Evolutionary conservation across 805 yeast species (phyloP), one percentile per base, ranked within the genome.

Genomic region (Candida maesae): DNA sequence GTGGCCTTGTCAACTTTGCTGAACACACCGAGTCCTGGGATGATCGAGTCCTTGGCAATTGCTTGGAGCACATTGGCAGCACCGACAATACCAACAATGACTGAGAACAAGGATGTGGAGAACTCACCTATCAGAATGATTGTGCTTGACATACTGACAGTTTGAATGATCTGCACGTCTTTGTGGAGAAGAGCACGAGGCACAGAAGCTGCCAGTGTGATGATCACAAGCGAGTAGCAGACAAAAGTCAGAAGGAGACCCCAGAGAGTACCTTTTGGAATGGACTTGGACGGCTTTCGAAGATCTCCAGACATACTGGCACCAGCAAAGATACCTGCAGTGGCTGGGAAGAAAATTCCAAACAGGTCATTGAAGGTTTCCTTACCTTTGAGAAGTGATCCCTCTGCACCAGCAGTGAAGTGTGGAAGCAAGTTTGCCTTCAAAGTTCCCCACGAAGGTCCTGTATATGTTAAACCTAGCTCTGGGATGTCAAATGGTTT

Each of bases 221-320:
- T 31, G 35, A 95, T 90, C 1, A 93, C 97, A n/a, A 78, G 51
- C 0, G 84, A 67, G 55, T 93, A 93, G 39, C 87, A 76, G 3
- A 72, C 50, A 56, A 93, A 89, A 0, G 98, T 90, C 28, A 88
- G 64, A 4, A 79, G 50, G 8, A 91, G 65, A 0, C 98, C 99
- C 70, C 81, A 77, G 20, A 93, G 62, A 0, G 99, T 93, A n/a
- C 99, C 99, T 45, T 74, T 73, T 0, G 99, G 99, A 34, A 93
- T 93, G 1, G 95, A 78, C 53, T 76, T 78, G 0, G 96, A 87
- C 0, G 99, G 99, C 41, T 75, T 79, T 41, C 75, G 67, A 47
- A 93, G 70, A 53, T 89, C 96, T 15, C 99, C 98, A 30, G 96
- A 88, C 99, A 93, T 93, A 18, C 95, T 85, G 2, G 99, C 97